phyloP scores from a whole-genome alignment of 2,329 filamentous ascomycete species.

The Colletotrichum brevisporum region DNA sequence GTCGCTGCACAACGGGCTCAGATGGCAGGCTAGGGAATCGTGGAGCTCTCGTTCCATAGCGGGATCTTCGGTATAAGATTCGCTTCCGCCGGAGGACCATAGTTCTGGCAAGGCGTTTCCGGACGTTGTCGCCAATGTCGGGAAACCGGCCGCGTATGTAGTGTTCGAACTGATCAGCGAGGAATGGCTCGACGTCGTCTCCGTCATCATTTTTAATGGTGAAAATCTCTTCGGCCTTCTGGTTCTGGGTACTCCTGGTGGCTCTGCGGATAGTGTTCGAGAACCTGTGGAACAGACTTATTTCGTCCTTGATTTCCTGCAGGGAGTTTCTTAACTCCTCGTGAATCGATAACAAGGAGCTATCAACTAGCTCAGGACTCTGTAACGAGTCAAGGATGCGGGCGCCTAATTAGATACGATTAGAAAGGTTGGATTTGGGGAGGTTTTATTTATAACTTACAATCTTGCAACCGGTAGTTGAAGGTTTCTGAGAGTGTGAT shows the following conservation, averaged over 20 bases:
- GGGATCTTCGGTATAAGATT: neutral
- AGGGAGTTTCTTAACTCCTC: neutral
- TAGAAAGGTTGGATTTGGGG: neutral
- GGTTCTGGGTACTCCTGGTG: neutral
- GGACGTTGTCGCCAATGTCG: neutral
- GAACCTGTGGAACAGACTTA: slow-evolving; percentile 14
- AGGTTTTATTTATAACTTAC: neutral
- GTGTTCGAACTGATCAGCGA: neutral
- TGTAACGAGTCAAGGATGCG: neutral
- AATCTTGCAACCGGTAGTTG: neutral
- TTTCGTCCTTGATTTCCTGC: neutral
- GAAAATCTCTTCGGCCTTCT: neutral
- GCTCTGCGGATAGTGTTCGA: slow-evolving; percentile 19
- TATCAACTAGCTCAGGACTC: neutral
- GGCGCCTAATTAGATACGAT: neutral
- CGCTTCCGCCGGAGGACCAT: neutral
- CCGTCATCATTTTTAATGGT: neutral
- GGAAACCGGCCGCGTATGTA: neutral
- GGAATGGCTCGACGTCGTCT: neutral
- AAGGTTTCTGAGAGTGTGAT: neutral
- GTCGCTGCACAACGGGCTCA: neutral
- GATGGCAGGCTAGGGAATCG: neutral
- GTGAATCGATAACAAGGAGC: neutral
- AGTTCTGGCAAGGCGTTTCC: neutral
- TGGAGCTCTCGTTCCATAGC: neutral